Base-by-base conservation (phyloP, 495 filamentous ascomycete species). In the Aspergillus sparsus region DNA sequence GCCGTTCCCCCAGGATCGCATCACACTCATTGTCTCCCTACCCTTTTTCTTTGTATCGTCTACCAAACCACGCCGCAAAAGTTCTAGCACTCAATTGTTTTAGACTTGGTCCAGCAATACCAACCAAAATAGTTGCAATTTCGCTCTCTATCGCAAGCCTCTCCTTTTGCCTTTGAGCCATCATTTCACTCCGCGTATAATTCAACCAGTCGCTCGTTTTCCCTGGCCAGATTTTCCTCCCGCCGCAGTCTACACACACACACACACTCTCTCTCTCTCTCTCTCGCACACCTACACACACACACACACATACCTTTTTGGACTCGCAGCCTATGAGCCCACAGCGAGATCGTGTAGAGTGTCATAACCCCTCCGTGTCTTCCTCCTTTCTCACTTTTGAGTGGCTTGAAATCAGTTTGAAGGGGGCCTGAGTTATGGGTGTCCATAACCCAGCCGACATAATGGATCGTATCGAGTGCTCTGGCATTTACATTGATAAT, bases 401-500 rank as follows among this genome's bases (percentile, higher is more conserved):
- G 54, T 62, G 34, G 62, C 57, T 35, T 61, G 52, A 60, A 33
- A 50, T 62, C 58, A 47, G 53, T 62, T 60, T 53, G 53, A 58
- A 57, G 55, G 41, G 41, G 33, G 36, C 18, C 27, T 37, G 33
- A 37, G 31, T 54, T 39, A 64, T 68, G 58, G 51, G 53, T 59
- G 53, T 68, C 56, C 69, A 64, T 36, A 55, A 65, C 51, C 57
- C 60, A 15, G 32, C 41, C 51, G 63, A 66, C 63, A 79, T 68
- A 64, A 89, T 90, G 87, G 89, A 90, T 73, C 78, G 80, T 73
- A 80, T 84, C 66, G 77, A 84, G 61, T 93, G 88, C 76, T 87
- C 89, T 76, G 85, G 90, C 60, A 87, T 94, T 63, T 94, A 92
- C 71, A 89, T 94, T 60, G 89, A 94, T 75, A 87, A 87, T 69